These are phyloP conservation scores for Amoeboaphelidium occidentale DNA, from an alignment of 371 early-diverging fungal genomes.

Conservation along the genomic window DNA sequence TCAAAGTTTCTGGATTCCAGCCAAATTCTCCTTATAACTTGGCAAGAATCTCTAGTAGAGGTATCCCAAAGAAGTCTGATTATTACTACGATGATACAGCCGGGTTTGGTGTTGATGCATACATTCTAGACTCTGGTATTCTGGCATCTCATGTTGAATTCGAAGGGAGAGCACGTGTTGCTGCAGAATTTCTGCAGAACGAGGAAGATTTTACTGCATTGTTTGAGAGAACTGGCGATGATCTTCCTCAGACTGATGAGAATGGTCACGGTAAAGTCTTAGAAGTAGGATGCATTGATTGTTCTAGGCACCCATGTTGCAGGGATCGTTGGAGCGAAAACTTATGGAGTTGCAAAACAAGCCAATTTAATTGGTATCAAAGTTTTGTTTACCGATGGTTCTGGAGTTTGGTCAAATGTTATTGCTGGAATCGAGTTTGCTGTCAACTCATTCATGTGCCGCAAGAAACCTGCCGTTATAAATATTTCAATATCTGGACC, in stretches of 20 bases:
- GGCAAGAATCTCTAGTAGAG: too few species aligned
- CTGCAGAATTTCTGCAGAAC: too few species aligned
- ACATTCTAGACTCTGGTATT: constrained; percentile 80
- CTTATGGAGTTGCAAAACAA: constrained; percentile 14
- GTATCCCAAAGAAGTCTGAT: too few species aligned
- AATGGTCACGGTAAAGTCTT: too few species aligned
- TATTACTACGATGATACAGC: constrained; percentile 41
- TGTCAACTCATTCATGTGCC: neutral
- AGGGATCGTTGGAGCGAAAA: constrained; percentile 12
- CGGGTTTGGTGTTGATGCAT: constrained; percentile 60
- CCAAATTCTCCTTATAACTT: too few species aligned
- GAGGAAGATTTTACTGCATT: too few species aligned
- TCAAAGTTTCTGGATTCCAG: too few species aligned
- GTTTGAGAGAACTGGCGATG: too few species aligned
- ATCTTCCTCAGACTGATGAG: too few species aligned
- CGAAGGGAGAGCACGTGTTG: constrained; percentile 78
- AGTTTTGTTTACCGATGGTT: constrained; percentile 12
- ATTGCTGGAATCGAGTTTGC: constrained; percentile 4
- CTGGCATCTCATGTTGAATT: constrained; percentile 59
- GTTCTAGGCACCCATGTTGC: constrained; percentile 21
- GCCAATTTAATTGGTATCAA: constrained; percentile 14
- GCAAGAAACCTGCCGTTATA: constrained; percentile 7
- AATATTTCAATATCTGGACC: constrained; percentile 17
- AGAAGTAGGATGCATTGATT: constrained; percentile 11
- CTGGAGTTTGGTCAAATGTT: constrained; percentile 10